These are phyloP conservation scores for Colletotrichum sp. DNA, from an alignment of 2,329 filamentous ascomycete genomes.

Conservation along the genomic window DNA sequence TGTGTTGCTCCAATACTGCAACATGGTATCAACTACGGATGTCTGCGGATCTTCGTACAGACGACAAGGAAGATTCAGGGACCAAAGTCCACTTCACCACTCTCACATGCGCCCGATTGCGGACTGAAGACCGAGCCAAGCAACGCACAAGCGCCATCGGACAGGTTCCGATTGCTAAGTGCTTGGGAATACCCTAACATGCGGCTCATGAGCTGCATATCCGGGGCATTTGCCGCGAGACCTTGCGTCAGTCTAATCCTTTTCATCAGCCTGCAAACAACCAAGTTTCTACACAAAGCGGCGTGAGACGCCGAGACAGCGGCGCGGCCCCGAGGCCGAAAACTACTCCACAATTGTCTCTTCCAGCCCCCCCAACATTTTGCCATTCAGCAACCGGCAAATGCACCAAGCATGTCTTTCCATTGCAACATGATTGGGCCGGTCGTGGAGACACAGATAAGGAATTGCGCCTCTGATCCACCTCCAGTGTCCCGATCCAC, in stretches of 20 bases:
- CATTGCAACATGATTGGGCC: neutral
- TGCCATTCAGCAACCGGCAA: neutral
- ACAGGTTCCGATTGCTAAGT: neutral
- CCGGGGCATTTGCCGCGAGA: neutral
- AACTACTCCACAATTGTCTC: neutral
- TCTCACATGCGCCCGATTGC: neutral
- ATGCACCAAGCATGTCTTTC: neutral
- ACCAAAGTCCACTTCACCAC: neutral
- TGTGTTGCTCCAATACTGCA: neutral
- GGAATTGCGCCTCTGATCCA: neutral
- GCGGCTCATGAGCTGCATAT: neutral
- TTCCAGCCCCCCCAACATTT: neutral
- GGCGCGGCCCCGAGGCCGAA: constrained; percentile 10
- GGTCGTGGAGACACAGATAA: neutral
- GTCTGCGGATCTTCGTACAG: neutral
- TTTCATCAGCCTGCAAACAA: neutral
- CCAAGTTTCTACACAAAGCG: neutral
- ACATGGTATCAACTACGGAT: neutral
- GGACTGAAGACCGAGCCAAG: neutral
- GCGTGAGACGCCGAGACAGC: neutral
- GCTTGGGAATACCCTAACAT: neutral
- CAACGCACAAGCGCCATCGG: neutral
- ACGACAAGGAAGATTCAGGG: neutral
- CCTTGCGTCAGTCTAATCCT: neutral
- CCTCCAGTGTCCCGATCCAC: neutral